Evolutionary conservation across 768 basidiomycete genomes (phyloP).

Genomic region (Chiua virens): DNA sequence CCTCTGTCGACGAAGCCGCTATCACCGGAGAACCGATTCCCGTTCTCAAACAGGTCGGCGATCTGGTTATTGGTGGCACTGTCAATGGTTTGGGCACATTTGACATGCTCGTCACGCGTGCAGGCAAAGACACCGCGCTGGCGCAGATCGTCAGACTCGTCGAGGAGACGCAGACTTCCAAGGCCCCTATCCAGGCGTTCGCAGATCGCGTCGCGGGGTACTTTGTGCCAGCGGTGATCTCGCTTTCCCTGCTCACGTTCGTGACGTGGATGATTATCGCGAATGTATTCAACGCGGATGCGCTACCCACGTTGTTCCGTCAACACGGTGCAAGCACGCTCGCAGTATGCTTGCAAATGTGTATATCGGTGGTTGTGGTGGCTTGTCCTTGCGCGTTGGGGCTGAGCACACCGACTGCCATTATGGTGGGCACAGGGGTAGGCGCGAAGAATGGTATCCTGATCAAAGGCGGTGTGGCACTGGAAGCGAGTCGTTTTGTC

Average conservation of each 20-base stretch:
- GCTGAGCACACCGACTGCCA: slow-evolving; percentile 93
- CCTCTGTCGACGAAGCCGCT: slow-evolving; percentile 92
- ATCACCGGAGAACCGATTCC: slow-evolving; percentile 94
- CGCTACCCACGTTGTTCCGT: slow-evolving; percentile 83
- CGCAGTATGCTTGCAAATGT: slow-evolving; percentile 92
- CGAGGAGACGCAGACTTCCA: slow-evolving; percentile 96
- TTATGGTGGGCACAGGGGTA: slow-evolving; percentile 98
- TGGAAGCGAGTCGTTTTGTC: slow-evolving; percentile 87
- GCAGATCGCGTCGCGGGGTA: slow-evolving; percentile 92
- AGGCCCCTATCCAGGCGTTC: slow-evolving; percentile 97
- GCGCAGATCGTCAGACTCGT: slow-evolving; percentile 96
- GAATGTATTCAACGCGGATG: slow-evolving; percentile 49
- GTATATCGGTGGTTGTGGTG: slow-evolving; percentile 96
- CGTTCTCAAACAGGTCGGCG: slow-evolving; percentile 79
- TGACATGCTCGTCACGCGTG: slow-evolving; percentile 93
- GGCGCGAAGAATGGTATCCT: slow-evolving; percentile 96
- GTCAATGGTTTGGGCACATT: slow-evolving; percentile 97
- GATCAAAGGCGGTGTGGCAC: slow-evolving; percentile 94
- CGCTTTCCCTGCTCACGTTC: slow-evolving; percentile 81
- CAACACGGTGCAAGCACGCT: slow-evolving; percentile 80
- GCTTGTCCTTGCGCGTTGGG: slow-evolving; percentile 98
- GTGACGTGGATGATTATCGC: slow-evolving; percentile 79
- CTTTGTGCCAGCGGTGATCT: slow-evolving; percentile 91
- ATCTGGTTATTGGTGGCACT: slow-evolving; percentile 92
- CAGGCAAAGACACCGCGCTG: slow-evolving; percentile 94